These are phyloP conservation scores for Aspergillus phoenicis DNA, from an alignment of 2,329 filamentous ascomycete genomes.

Conservation along the genomic window DNA sequence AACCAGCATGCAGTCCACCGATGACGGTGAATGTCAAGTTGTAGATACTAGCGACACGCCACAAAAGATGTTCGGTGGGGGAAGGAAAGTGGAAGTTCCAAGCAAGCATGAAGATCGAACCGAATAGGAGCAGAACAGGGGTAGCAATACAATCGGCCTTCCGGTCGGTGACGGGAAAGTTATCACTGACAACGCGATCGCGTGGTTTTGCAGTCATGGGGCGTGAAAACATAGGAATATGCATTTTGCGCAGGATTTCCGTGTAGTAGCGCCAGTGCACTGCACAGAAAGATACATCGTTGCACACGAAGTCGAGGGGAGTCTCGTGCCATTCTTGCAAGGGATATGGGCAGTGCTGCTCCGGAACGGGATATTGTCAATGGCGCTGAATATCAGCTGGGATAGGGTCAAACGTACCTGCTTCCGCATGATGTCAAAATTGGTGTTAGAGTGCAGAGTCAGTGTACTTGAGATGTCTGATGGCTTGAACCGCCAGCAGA, in stretches of 20 bases:
- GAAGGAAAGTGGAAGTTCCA: not conserved
- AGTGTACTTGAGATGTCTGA: not conserved
- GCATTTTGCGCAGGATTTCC: not conserved
- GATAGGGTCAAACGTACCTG: not conserved
- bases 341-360: not conserved
- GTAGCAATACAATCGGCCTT: not conserved
- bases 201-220: not conserved
- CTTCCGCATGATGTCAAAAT: not conserved
- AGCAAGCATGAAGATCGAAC: not conserved
- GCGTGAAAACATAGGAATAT: not conserved
- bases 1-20: not conserved
- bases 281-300: not conserved
- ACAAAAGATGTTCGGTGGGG: not conserved
- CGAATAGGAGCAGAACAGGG: not conserved
- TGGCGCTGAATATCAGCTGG: too few species aligned
- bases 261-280: conserved; percentile 4
- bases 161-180: not conserved
- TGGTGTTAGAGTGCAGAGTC: not conserved
- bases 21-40: not conserved
- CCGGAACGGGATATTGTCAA: not conserved
- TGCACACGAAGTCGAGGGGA: not conserved
- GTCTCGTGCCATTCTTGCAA: not conserved
- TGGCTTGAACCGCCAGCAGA: not conserved
- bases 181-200: not conserved
- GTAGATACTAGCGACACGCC: not conserved